phyloP scores from a whole-genome alignment of 352 stramenopile genomes.

The Aphanomyces euteiches region DNA sequence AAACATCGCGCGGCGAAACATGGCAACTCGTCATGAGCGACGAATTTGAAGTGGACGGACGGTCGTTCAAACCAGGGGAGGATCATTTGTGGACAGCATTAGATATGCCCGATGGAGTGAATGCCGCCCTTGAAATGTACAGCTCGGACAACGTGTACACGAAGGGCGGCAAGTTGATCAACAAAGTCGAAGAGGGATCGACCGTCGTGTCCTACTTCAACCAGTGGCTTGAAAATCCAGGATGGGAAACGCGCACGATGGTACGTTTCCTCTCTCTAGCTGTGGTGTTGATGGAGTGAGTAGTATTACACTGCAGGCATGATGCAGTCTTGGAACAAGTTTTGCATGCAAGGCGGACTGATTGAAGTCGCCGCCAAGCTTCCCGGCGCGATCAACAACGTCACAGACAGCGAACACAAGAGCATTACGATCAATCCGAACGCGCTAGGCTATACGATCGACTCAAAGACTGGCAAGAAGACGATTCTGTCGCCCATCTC shows the following conservation, averaged over 20 bases:
- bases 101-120: conserved; percentile 81
- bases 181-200: conserved; percentile 15
- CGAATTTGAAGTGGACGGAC: conserved; percentile 67
- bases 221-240: conserved; percentile 51
- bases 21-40: conserved; percentile 57
- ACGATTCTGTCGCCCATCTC: conserved; percentile 5
- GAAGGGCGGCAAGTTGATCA: conserved; percentile 15
- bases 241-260: conserved; percentile 46
- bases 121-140: conserved; percentile 78
- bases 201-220: conserved; percentile 37
- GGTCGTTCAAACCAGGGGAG: conserved; percentile 65
- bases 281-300: conserved; percentile 8
- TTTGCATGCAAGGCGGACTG: conserved; percentile 92
- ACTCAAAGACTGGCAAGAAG: conserved; percentile 18
- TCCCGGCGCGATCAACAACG: conserved; percentile 69
- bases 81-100: conserved; percentile 82
- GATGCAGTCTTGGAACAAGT: conserved; percentile 94
- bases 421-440: conserved; percentile 52
- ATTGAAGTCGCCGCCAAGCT: conserved; percentile 90
- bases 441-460: conserved; percentile 35
- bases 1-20: conserved; percentile 4
- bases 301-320: conserved; percentile 81
- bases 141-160: conserved; percentile 46
- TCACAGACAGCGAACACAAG: conserved; percentile 27
- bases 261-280: conserved; percentile 14